Percentiles rank a stretch among this genome's conserved stretches.
These are phyloP conservation scores for Coniella vitis DNA, from an alignment of 2,329 filamentous ascomycete genomes.

Conservation along the genomic window DNA sequence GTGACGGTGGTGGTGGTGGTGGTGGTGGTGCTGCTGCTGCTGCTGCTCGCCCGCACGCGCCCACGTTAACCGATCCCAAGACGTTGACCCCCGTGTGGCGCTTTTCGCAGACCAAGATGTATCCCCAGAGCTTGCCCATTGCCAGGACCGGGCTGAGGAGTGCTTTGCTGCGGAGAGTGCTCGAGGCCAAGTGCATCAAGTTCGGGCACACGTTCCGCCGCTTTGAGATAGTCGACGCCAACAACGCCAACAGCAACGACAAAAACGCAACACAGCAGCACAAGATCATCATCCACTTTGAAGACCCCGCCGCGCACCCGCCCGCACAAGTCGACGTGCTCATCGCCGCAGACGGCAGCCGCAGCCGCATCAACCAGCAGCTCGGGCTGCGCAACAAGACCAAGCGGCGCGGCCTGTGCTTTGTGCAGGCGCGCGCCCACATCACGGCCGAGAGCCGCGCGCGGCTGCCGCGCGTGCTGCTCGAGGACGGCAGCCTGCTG, in stretches of 20 bases:
- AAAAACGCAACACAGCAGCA: neutral
- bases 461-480: neutral
- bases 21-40: no score
- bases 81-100: neutral
- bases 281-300: neutral
- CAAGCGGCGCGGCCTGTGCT: neutral
- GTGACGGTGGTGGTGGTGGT: no score
- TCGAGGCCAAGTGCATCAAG: neutral
- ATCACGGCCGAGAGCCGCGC: neutral
- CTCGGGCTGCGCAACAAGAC: neutral
- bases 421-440: neutral
- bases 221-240: neutral
- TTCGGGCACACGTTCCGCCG: neutral
- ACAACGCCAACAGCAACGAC: no score
- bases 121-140: neutral
- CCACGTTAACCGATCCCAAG: neutral
- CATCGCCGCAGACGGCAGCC: neutral
- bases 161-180: neutral
- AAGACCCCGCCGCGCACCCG: neutral
- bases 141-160: neutral
- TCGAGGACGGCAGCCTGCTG: neutral
- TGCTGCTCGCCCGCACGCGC: neutral
- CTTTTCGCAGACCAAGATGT: neutral
- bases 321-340: slow-evolving; percentile 1
- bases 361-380: neutral